Evolutionary conservation across 805 yeast species (phyloP).

Genomic region (Schizosaccharomyces octosporus): DNA sequence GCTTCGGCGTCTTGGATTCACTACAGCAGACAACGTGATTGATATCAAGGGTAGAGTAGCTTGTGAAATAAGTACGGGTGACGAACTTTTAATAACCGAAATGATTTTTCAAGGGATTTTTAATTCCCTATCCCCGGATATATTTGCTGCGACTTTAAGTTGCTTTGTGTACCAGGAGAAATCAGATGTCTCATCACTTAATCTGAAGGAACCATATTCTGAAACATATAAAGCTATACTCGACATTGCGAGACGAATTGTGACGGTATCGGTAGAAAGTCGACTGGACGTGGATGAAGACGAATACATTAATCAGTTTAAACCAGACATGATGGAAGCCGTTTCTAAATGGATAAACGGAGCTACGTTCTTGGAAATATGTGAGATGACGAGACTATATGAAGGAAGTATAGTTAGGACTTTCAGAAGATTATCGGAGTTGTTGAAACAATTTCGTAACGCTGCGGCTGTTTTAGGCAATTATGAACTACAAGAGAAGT

Average conservation of each 20-base stretch:
- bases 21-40: conserved; percentile 65
- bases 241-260: conserved; percentile 76
- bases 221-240: conserved; percentile 74
- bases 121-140: conserved; percentile 65
- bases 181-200: conserved; percentile 56
- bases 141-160: conserved; percentile 72
- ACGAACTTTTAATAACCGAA: conserved; percentile 63
- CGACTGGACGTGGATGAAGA: conserved; percentile 74
- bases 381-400: conserved; percentile 95
- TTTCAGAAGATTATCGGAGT: conserved; percentile 83
- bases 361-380: conserved; percentile 82
- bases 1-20: conserved; percentile 70
- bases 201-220: conserved; percentile 67
- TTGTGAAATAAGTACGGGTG: conserved; percentile 43
- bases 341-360: conserved; percentile 93
- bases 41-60: conserved; percentile 94
- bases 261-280: conserved; percentile 68
- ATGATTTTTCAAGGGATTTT: conserved; percentile 86
- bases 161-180: conserved; percentile 94
- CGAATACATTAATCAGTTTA: conserved; percentile 75
- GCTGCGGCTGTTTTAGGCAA: conserved; percentile 93
- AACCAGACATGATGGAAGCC: conserved; percentile 89
- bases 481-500: conserved; percentile 49
- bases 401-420: conserved; percentile 89
- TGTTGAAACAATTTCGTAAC: conserved; percentile 64